Evolutionary conservation across 768 basidiomycete genomes (phyloP), one percentile per base, ranked within the genome.

Genomic region (Mycena polygramma): DNA sequence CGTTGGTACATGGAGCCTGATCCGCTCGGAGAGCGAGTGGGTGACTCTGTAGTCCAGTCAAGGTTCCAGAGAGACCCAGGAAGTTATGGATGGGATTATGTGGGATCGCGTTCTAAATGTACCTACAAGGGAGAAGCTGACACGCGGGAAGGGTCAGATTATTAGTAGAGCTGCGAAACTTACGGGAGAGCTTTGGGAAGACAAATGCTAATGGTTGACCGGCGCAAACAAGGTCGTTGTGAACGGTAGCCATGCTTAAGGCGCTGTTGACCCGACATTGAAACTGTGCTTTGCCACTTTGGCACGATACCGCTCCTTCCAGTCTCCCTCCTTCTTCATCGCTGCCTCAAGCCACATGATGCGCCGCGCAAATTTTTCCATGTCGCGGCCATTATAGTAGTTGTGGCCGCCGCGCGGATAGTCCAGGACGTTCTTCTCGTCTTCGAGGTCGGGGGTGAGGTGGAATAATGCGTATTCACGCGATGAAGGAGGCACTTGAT

Each of bases 331-430:
- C 10, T 67, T 63, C 30, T 79, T 77, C 62, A 81, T 77, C 26
- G 84, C 76, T 66, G 81, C 77, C 24, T 80, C 76, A 14, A 89
- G 75, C 86, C 85, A 88, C 17, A 74, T 65, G 64, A 87, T 80
- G 59, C 87, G 80, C 17, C 82, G 80, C 17, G 78, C 43, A 13
- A 86, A 76, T 60, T 79, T 80, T 73, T 91, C 89, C 75, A 88
- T 79, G 73, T 90, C 87, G 41, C 88, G 81, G 19, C 83, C 82
- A 66, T 85, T 88, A 77, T 90, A 90, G 75, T 91, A 91, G 71
- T 90, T 90, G 76, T 91, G 89, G 3, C 90, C 90, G 15, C 89
- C 89, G 37, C 82, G 81, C 24, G 88, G 88, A 71, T 85, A 83
- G 19, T 81, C 64, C 24, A 73, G 73, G n/a, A 69, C 61, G 2